Percentiles rank a stretch among this genome's conserved stretches.
Conservation (phyloP, 352 stramenopile genomes). For the Phytophthora pisi region DNA sequence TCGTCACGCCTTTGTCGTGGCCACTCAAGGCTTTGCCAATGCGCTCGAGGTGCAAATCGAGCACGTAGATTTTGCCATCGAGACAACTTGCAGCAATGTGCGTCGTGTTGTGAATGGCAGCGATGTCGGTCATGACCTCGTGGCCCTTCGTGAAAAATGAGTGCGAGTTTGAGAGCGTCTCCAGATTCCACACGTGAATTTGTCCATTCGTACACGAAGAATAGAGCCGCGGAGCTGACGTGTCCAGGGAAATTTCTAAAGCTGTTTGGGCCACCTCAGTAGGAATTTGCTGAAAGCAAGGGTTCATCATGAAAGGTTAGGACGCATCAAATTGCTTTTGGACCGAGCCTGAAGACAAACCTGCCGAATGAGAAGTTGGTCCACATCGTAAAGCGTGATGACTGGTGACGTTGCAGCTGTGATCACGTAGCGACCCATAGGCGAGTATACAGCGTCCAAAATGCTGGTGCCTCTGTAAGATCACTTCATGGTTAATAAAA, state of each 20-base stretch:
- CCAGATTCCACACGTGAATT: conserved; percentile 53
- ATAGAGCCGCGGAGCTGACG: conserved; percentile 32
- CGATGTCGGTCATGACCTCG: conserved; percentile 46
- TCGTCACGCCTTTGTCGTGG: conserved; percentile 48
- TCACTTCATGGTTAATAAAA: too few species aligned
- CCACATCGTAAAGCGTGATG: conserved; percentile 59
- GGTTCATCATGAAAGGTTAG: neutral
- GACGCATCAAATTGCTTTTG: neutral
- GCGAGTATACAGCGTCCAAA: conserved; percentile 53
- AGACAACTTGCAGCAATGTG: conserved; percentile 48
- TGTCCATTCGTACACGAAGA: conserved; percentile 45
- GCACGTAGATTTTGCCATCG: conserved; percentile 65
- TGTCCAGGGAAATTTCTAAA: conserved; percentile 25
- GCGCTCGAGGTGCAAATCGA: conserved; percentile 41
- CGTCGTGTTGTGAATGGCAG: conserved; percentile 38
- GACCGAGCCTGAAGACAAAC: conserved; percentile 19
- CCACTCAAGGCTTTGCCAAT: conserved; percentile 44
- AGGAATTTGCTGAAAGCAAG: conserved; percentile 52
- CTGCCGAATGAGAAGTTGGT: conserved; percentile 54
- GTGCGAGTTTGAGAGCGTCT: conserved; percentile 35
- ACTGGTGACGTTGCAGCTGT: conserved; percentile 55
- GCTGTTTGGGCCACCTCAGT: conserved; percentile 44
- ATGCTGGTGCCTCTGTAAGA: conserved; percentile 25
- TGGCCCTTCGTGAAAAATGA: conserved; percentile 47
- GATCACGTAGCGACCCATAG: conserved; percentile 48